These are phyloP conservation scores for Cytidiella melzeri DNA, from an alignment of 768 basidiomycete genomes.

Conservation along the genomic window DNA sequence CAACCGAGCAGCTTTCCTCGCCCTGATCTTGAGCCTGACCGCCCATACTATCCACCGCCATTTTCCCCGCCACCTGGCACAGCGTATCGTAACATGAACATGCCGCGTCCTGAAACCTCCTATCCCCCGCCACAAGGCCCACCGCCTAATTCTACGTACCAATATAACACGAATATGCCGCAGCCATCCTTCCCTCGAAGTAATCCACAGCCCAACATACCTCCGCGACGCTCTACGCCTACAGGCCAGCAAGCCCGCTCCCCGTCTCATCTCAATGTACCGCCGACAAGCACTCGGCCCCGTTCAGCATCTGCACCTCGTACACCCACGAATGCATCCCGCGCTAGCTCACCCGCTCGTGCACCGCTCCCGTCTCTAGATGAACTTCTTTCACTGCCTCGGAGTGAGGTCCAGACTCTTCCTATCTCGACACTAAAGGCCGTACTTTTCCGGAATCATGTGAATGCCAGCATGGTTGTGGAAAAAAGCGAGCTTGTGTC, in stretches of 20 bases:
- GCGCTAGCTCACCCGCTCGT: slow-evolving; percentile 23
- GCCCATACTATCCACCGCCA: not conserved
- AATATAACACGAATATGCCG: slow-evolving; percentile 7
- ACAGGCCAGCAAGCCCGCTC: not conserved
- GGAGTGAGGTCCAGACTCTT: slow-evolving; percentile 50
- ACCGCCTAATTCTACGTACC: no score
- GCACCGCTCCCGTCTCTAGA: slow-evolving; percentile 57
- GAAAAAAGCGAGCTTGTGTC: slow-evolving; percentile 83
- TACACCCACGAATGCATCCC: slow-evolving; percentile 16
- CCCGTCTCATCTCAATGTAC: slow-evolving; percentile 12
- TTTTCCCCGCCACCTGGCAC: slow-evolving; percentile 2
- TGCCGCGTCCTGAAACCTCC: no score
- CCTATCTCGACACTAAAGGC: slow-evolving; percentile 71
- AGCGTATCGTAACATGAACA: no score
- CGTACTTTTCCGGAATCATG: slow-evolving; percentile 74
- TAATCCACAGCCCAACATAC: not conserved
- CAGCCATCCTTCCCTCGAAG: slow-evolving; percentile 19
- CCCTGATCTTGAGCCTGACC: slow-evolving; percentile 54
- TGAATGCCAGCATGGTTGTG: slow-evolving; percentile 59
- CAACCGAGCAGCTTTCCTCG: slow-evolving; percentile 39
- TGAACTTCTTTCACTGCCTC: slow-evolving; percentile 56
- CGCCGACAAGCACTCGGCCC: slow-evolving; percentile 23
- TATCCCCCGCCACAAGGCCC: no score
- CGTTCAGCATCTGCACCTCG: slow-evolving; percentile 38
- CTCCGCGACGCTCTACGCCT: not conserved